These are phyloP conservation scores for Medicago ruthenica DNA, from an alignment of 306 rosid species.

Conservation along the genomic window DNA sequence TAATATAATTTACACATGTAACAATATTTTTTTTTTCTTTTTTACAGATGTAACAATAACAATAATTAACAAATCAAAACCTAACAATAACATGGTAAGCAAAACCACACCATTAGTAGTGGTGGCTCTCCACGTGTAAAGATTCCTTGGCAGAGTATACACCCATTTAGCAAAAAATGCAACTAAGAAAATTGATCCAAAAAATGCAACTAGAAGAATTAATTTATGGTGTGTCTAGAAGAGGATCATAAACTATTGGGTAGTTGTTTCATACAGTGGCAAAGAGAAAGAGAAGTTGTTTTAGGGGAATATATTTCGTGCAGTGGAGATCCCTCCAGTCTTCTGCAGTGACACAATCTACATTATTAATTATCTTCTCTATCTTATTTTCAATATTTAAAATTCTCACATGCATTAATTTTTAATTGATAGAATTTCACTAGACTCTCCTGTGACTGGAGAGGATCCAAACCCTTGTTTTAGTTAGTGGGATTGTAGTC, in stretches of 20 bases:
- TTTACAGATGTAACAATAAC: no score
- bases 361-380: no score
- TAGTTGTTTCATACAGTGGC: constrained; percentile 54
- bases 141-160: constrained; percentile 46
- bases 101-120: constrained; percentile 9
- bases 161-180: constrained; percentile 27
- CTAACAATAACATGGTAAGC: constrained; percentile 33
- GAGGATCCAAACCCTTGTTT: no score
- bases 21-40: no score
- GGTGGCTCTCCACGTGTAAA: constrained; percentile 46
- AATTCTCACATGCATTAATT: no score
- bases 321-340: no score
- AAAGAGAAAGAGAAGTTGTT: constrained; percentile 48
- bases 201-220: constrained; percentile 23
- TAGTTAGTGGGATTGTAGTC: no score
- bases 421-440: no score
- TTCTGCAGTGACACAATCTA: no score
- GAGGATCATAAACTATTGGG: constrained; percentile 47
- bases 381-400: no score
- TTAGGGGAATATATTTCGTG: no score
- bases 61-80: background rate
- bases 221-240: constrained; percentile 22
- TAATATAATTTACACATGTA: background rate
- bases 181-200: constrained; percentile 15
- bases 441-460: no score